phyloP scores from a whole-genome alignment of 352 stramenopile species.

The Globisporangium cylindrosporum region DNA sequence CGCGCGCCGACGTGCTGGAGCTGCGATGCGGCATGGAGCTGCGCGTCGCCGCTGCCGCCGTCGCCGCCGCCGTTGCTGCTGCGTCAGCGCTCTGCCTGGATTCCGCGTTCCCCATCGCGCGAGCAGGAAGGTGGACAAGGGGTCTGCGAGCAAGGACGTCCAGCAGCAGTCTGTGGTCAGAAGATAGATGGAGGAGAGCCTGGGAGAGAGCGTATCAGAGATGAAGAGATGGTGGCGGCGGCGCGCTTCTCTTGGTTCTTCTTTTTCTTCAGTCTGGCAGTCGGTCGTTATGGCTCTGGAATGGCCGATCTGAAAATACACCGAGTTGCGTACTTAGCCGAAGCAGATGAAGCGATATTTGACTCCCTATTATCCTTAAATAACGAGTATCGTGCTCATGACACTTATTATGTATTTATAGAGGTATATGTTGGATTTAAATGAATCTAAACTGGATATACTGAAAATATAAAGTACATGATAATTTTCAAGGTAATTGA shows the following conservation, averaged over 20 bases:
- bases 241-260: background rate
- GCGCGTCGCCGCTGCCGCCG: background rate
- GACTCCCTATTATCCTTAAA: background rate
- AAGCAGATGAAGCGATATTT: background rate
- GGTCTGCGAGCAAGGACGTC: background rate
- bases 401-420: background rate
- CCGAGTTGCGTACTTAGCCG: background rate
- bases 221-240: background rate
- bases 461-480: background rate
- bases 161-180: background rate
- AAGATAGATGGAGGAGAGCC: background rate
- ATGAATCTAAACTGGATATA: background rate
- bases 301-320: slow-evolving; percentile 6
- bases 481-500: background rate
- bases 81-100: slow-evolving; percentile 8
- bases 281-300: slow-evolving; percentile 1
- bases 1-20: slow-evolving; percentile 9
- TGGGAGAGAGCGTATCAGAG: background rate
- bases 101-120: slow-evolving; percentile 13
- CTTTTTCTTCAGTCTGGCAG: background rate
- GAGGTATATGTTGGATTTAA: background rate
- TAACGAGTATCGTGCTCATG: background rate
- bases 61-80: background rate
- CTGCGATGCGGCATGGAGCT: slow-evolving; percentile 11
- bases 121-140: background rate